These are phyloP conservation scores for Pichia deserticola DNA, from an alignment of 805 yeast species.

Conservation along the genomic window DNA sequence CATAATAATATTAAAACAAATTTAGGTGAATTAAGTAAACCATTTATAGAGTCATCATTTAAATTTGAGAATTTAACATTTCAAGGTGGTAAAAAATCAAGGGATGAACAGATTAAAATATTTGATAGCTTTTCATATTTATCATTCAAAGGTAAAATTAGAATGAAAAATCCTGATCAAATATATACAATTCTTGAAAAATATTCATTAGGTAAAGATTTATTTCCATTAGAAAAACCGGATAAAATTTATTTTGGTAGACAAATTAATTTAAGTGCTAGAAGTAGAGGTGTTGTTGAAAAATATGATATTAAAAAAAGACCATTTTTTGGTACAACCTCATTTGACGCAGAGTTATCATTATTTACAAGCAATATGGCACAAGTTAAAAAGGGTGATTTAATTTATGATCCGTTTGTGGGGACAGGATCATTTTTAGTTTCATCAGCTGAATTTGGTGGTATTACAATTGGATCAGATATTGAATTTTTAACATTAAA, in stretches of 20 bases:
- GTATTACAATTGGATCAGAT: constrained; percentile 77
- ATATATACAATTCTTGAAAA: constrained; percentile 69
- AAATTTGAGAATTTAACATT: constrained; percentile 78
- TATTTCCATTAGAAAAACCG: constrained; percentile 43
- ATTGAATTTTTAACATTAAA: constrained; percentile 75
- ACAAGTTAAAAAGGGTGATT: constrained; percentile 54
- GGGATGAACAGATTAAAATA: constrained; percentile 44
- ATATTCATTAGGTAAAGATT: constrained; percentile 34
- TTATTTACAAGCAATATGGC: constrained; percentile 83
- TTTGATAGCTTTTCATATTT: constrained; percentile 70
- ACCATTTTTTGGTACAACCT: constrained; percentile 89
- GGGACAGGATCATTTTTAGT: constrained; percentile 94
- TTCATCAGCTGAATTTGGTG: constrained; percentile 82
- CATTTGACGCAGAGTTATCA: constrained; percentile 91
- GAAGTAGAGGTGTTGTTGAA: constrained; percentile 60
- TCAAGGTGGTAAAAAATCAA: constrained; percentile 54
- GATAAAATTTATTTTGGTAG: constrained; percentile 67
- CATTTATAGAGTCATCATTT: constrained; percentile 46
- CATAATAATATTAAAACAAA: constrained; percentile 42
- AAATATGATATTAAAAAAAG: constrained; percentile 74
- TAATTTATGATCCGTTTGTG: constrained; percentile 89
- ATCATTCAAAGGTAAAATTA: constrained; percentile 68
- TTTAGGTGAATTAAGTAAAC: constrained; percentile 22
- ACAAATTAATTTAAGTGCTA: constrained; percentile 52
- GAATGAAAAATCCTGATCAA: constrained; percentile 69